A percentile compares a stretch with the other conserved stretches of the same genome.
Evolutionary conservation across 148 eudicot species (phyloP).

Genomic region (Heliosperma pusillum): DNA sequence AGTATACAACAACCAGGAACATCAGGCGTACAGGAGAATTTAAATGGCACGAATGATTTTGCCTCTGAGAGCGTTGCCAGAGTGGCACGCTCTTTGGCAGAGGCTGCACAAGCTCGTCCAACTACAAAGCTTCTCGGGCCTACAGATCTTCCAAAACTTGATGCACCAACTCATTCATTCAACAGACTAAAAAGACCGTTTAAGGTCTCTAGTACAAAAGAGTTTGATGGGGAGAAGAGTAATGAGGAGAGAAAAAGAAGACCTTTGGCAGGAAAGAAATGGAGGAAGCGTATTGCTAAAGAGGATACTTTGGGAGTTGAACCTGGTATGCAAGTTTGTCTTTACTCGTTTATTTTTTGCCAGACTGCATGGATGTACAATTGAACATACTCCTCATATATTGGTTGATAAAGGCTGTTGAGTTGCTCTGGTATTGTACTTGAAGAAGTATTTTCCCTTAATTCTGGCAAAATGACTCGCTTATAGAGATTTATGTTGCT

Average conservation of each 20-base stretch:
- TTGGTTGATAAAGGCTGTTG: slow-evolving; percentile 1
- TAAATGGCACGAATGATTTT: slow-evolving; percentile 33
- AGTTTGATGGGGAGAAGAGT: slow-evolving; percentile 41
- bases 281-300: slow-evolving; percentile 60
- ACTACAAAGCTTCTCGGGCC: slow-evolving; percentile 73
- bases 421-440: background rate
- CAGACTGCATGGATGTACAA: background rate
- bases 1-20: slow-evolving; percentile 61
- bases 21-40: slow-evolving; percentile 34
- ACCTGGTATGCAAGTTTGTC: slow-evolving; percentile 46
- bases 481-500: too few species aligned
- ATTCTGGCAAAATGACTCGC: too few species aligned
- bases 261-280: slow-evolving; percentile 73
- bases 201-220: slow-evolving; percentile 41
- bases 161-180: slow-evolving; percentile 67
- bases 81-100: slow-evolving; percentile 57
- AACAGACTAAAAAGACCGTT: slow-evolving; percentile 57
- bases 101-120: slow-evolving; percentile 87
- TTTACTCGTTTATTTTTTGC: slow-evolving; percentile 10
- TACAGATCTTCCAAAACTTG: slow-evolving; percentile 64
- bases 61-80: slow-evolving; percentile 70
- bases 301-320: slow-evolving; percentile 41
- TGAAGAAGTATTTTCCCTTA: too few species aligned
- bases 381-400: background rate
- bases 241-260: slow-evolving; percentile 58